Conservation (phyloP, 176 grass and related monocot genomes). For the Rhipidocladum racemiflorum region DNA sequence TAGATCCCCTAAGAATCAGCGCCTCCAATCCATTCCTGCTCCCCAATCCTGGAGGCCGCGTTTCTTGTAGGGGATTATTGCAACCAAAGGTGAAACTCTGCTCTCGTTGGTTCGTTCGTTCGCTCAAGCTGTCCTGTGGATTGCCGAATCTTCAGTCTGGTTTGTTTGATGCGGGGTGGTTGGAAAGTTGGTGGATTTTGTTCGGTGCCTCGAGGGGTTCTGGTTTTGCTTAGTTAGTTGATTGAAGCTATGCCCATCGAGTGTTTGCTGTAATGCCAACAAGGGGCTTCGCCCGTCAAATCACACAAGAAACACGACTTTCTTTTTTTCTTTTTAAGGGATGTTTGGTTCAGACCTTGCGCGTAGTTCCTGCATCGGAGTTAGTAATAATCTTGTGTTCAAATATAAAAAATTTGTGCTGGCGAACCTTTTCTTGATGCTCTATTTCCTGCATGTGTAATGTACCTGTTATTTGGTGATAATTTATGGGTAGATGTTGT, state of each 20-base stretch:
- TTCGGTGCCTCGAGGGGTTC: neutral
- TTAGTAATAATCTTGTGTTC: neutral
- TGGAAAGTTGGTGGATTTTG: neutral
- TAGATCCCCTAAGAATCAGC: neutral
- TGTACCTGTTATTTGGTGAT: neutral
- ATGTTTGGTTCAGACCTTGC: neutral
- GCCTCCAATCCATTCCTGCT: neutral
- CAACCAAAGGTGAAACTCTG: neutral
- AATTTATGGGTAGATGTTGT: neutral
- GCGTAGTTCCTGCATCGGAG: neutral
- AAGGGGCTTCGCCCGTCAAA: neutral
- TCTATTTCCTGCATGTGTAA: neutral
- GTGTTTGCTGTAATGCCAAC: slow-evolving; percentile 32
- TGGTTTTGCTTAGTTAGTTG: neutral
- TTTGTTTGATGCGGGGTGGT: neutral
- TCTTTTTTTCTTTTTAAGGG: too few relatives aligned
- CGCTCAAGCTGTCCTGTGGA: neutral
- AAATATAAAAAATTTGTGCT: neutral
- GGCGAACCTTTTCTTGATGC: neutral
- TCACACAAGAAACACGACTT: neutral
- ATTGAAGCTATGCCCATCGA: neutral
- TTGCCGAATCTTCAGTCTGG: neutral
- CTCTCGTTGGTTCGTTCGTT: neutral
- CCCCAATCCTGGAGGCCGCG: neutral
- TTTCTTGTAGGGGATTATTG: neutral